Evolutionary conservation across 306 rosid genomes (phyloP).

Genomic region (Lablab purpureus): DNA sequence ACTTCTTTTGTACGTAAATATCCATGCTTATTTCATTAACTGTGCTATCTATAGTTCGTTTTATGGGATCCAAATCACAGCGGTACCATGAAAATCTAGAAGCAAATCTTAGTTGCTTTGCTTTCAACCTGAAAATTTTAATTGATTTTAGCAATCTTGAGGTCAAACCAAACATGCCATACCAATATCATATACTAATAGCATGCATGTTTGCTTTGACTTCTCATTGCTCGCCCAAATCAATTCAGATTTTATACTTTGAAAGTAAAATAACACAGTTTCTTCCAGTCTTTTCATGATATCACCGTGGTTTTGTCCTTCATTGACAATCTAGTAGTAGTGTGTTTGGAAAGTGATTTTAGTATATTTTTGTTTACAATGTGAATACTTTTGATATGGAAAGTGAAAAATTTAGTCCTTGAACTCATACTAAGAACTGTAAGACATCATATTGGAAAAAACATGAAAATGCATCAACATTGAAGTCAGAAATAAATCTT

Average conservation of each 20-base stretch:
- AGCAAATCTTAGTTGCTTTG: not conserved
- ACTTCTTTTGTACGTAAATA: not conserved
- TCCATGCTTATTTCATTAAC: not conserved
- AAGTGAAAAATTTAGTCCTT: not conserved
- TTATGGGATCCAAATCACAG: not conserved
- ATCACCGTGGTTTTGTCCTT: not conserved
- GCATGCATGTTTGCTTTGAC: not conserved
- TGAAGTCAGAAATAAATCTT: constrained; percentile 5
- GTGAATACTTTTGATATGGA: constrained; percentile 6
- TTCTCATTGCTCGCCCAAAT: not conserved
- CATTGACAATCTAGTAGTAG: not conserved
- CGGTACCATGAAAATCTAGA: not conserved
- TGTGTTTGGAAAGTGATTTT: not conserved
- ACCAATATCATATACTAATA: not conserved
- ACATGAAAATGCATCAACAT: not conserved
- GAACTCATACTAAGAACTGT: not conserved
- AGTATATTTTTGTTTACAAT: not conserved
- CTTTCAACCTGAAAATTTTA: not conserved
- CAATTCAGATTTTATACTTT: not conserved
- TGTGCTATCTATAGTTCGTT: not conserved
- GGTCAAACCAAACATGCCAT: not conserved
- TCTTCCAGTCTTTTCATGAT: not conserved
- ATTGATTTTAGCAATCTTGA: not conserved
- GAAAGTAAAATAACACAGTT: not conserved
- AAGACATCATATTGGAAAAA: constrained; percentile 15